Percentiles rank a stretch among this genome's conserved stretches.
phyloP scores from a whole-genome alignment of 148 eudicot species.

The Rhododendron ovatum region DNA sequence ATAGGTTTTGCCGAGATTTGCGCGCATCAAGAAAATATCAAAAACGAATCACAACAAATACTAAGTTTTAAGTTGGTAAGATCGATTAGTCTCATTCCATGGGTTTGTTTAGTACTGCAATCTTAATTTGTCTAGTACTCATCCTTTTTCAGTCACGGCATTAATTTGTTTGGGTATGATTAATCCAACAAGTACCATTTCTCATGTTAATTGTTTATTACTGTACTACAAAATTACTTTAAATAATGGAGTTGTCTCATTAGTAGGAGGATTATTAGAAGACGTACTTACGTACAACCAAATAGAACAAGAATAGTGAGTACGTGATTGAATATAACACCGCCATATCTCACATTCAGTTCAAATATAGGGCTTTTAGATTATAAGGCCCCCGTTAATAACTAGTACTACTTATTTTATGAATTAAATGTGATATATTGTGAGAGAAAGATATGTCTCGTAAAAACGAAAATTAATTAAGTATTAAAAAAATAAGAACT shows the following conservation, averaged over 20 bases:
- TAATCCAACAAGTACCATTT: neutral
- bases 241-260: neutral
- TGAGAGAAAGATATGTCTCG: no score
- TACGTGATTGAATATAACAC: no score
- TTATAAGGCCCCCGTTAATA: no score
- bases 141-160: neutral
- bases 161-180: neutral
- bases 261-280: no score
- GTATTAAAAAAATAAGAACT: no score
- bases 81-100: neutral
- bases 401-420: no score
- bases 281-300: no score
- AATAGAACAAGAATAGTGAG: no score
- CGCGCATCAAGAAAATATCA: neutral
- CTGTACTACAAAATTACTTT: neutral
- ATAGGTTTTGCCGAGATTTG: neutral
- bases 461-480: no score
- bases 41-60: neutral
- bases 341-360: no score
- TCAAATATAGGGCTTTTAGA: no score
- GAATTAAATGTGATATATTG: no score
- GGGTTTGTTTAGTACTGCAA: neutral
- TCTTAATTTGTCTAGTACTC: neutral
- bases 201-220: neutral
- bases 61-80: neutral